These are phyloP conservation scores for Pseudogymnoascus sp. DNA, from an alignment of 2,329 filamentous ascomycete genomes.

Conservation along the genomic window DNA sequence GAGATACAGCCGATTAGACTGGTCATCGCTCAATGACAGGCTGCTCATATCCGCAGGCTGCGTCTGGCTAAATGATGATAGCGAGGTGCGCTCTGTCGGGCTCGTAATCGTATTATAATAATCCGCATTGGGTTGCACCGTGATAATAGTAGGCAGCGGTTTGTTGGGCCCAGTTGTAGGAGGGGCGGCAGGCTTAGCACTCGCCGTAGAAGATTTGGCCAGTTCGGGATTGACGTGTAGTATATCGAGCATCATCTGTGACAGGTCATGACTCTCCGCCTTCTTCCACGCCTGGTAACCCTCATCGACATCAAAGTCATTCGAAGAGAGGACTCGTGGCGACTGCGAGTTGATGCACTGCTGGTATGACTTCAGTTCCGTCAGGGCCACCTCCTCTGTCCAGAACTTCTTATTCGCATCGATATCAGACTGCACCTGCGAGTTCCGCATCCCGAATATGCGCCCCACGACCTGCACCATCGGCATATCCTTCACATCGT, in stretches of 20 bases:
- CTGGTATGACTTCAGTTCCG: slow-evolving; percentile 90
- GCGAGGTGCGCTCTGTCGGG: slow-evolving; percentile 31
- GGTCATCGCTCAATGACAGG: slow-evolving; percentile 24
- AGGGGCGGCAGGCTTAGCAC: slow-evolving; percentile 41
- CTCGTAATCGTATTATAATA: slow-evolving; percentile 43
- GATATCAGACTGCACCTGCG: slow-evolving; percentile 79
- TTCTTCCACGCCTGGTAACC: slow-evolving; percentile 87
- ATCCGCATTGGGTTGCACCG: slow-evolving; percentile 30
- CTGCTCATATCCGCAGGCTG: slow-evolving; percentile 27
- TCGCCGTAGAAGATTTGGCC: slow-evolving; percentile 47
- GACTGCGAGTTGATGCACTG: slow-evolving; percentile 72
- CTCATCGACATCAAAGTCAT: slow-evolving; percentile 87
- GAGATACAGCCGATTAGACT: slow-evolving; percentile 26
- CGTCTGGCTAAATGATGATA: slow-evolving; percentile 34
- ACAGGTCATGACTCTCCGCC: slow-evolving; percentile 76
- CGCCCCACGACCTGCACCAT: slow-evolving; percentile 79
- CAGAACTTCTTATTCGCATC: slow-evolving; percentile 71
- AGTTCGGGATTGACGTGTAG: slow-evolving; percentile 78
- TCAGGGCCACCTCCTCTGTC: slow-evolving; percentile 86
- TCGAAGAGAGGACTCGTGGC: slow-evolving; percentile 62
- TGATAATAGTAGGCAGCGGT: slow-evolving; percentile 48
- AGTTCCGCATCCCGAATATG: slow-evolving; percentile 73
- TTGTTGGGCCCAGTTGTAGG: slow-evolving; percentile 39
- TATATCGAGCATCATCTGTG: slow-evolving; percentile 88
- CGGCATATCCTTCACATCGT: slow-evolving; percentile 95